A percentile compares a stretch with the other conserved stretches of the same genome.
These are phyloP conservation scores for Aegilops longissima DNA, from an alignment of 176 grass and related monocot species.

Conservation along the genomic window DNA sequence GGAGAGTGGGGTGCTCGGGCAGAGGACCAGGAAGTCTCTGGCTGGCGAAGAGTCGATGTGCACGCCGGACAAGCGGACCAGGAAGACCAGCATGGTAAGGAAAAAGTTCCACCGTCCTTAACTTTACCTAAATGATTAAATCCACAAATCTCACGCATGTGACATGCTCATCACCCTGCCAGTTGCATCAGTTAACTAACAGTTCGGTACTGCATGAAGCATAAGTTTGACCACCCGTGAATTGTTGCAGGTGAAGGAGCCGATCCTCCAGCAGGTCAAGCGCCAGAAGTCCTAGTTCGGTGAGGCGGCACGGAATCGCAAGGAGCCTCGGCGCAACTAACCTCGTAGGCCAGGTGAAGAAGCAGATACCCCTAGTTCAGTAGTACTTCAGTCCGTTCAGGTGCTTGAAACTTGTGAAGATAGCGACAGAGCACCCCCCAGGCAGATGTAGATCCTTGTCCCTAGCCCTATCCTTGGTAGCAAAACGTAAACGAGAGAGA, in stretches of 20 bases:
- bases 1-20: slow-evolving; percentile 76
- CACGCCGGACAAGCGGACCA: slow-evolving; percentile 59
- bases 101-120: slow-evolving; percentile 3
- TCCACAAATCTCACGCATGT: background rate
- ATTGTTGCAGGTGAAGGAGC: slow-evolving; percentile 63
- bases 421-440: background rate
- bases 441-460: background rate
- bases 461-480: background rate
- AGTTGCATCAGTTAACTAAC: background rate
- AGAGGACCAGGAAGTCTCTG: slow-evolving; percentile 39
- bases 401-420: slow-evolving; percentile 29
- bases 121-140: background rate
- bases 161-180: background rate
- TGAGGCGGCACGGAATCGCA: slow-evolving; percentile 13
- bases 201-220: background rate
- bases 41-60: slow-evolving; percentile 27
- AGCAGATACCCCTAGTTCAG: slow-evolving; percentile 25
- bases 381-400: slow-evolving; percentile 14
- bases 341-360: slow-evolving; percentile 6
- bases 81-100: slow-evolving; percentile 86
- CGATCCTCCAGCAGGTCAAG: slow-evolving; percentile 74
- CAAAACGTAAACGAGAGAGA: background rate
- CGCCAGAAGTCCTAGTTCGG: slow-evolving; percentile 54
- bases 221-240: slow-evolving; percentile 5
- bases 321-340: slow-evolving; percentile 5